Evolutionary conservation across 2,329 filamentous ascomycete genomes (phyloP).

Genomic region (Allantophomopsis cytisporea): DNA sequence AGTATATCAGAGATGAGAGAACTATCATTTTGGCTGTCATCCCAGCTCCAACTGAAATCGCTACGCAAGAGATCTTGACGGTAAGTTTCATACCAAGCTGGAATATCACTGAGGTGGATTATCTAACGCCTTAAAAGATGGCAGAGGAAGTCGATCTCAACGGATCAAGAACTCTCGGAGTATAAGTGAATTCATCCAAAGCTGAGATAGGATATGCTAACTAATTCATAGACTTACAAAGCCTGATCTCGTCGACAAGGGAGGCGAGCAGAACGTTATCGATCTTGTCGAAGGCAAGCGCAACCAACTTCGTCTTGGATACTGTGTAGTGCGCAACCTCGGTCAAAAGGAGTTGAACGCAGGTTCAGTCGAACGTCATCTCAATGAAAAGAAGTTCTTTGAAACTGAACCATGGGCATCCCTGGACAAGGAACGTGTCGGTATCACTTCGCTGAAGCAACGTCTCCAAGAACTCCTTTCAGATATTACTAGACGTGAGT

Average conservation of each 20-base stretch:
- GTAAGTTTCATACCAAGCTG: too few relatives aligned
- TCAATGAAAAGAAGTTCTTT: slow-evolving; percentile 1
- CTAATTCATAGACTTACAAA: slow-evolving; percentile 29
- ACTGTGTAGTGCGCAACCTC: slow-evolving; percentile 8
- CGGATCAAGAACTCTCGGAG: slow-evolving; percentile 2
- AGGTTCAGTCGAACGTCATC: background rate
- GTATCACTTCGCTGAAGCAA: slow-evolving; percentile 1
- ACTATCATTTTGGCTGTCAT: slow-evolving; percentile 3
- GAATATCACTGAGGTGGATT: too few relatives aligned
- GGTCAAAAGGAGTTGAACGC: slow-evolving; percentile 1
- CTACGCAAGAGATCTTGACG: slow-evolving; percentile 11
- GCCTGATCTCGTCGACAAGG: slow-evolving; percentile 33
- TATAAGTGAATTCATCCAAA: too few relatives aligned
- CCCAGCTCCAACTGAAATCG: slow-evolving; percentile 8
- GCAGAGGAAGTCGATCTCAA: slow-evolving; percentile 2
- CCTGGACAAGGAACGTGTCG: slow-evolving; percentile 3
- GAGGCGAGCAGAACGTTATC: slow-evolving; percentile 18
- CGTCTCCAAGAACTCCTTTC: slow-evolving; percentile 1
- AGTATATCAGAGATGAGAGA: slow-evolving; percentile 30
- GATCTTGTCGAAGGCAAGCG: slow-evolving; percentile 2
- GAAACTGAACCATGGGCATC: background rate
- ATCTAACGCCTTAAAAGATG: background rate
- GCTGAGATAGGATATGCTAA: too few relatives aligned
- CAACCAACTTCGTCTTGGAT: slow-evolving; percentile 1
- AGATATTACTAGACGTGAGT: slow-evolving; percentile 1